Conservation (phyloP, 352 stramenopile species). For the Phytophthora agathidicida region DNA sequence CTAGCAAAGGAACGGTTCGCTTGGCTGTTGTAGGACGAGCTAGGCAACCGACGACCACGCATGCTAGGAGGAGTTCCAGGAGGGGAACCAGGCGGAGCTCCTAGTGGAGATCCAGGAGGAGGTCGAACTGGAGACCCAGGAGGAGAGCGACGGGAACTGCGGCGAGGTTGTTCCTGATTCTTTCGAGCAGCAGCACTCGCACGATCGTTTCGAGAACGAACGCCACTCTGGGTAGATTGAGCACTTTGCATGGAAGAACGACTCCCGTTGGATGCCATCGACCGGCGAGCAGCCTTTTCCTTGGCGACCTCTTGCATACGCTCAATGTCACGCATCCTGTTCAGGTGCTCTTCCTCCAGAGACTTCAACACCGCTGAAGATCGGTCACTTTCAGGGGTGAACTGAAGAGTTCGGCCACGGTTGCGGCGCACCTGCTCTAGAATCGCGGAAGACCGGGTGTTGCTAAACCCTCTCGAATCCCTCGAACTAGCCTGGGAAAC, state of each 20-base stretch:
- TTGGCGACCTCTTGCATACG: slow-evolving; percentile 31
- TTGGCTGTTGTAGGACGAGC: slow-evolving; percentile 18
- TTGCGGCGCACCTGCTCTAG: slow-evolving; percentile 54
- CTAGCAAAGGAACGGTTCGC: slow-evolving; percentile 5
- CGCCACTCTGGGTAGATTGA: slow-evolving; percentile 5
- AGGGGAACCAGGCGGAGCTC: slow-evolving; percentile 21
- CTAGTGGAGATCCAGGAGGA: slow-evolving; percentile 5
- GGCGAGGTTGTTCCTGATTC: slow-evolving; percentile 4
- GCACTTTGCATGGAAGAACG: slow-evolving; percentile 17
- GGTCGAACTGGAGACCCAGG: background rate
- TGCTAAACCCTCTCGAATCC: slow-evolving; percentile 26
- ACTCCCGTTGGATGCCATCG: slow-evolving; percentile 24
- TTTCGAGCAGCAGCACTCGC: slow-evolving; percentile 11
- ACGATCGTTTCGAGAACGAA: background rate
- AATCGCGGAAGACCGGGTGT: slow-evolving; percentile 47
- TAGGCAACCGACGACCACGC: slow-evolving; percentile 20
- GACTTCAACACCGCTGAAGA: slow-evolving; percentile 37
- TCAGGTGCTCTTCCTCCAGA: slow-evolving; percentile 52
- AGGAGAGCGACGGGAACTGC: slow-evolving; percentile 17
- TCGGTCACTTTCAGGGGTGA: slow-evolving; percentile 40
- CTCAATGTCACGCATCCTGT: slow-evolving; percentile 51
- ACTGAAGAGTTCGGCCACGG: slow-evolving; percentile 46
- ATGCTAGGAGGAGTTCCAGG: slow-evolving; percentile 33
- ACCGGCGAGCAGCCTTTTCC: slow-evolving; percentile 31
- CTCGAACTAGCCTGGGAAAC: slow-evolving; percentile 27